These are phyloP conservation scores for Penstemon davidsonii DNA, from an alignment of 257 asterid genomes.

Conservation along the genomic window DNA sequence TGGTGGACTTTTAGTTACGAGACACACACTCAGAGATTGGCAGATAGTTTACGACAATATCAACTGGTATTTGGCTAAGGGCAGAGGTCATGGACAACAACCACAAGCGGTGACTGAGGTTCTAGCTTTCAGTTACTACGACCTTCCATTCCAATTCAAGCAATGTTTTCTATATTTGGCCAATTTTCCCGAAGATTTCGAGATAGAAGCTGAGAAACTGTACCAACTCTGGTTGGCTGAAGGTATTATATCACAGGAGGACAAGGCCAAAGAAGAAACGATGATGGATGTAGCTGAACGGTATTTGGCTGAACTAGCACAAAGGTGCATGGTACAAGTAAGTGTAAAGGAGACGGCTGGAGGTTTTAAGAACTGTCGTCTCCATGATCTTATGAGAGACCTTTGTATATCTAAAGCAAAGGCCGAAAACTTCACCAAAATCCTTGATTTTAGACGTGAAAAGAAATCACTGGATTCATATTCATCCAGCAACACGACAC, in stretches of 20 bases:
- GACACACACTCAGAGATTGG: slow-evolving; percentile 34
- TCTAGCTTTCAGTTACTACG: slow-evolving; percentile 37
- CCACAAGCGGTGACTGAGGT: slow-evolving; percentile 29
- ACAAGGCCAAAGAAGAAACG: slow-evolving; percentile 37
- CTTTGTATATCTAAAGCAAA: slow-evolving; percentile 37
- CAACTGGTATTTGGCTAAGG: slow-evolving; percentile 34
- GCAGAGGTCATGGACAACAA: slow-evolving; percentile 34
- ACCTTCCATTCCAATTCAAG: slow-evolving; percentile 38
- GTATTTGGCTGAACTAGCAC: slow-evolving; percentile 41
- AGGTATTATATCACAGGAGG: slow-evolving; percentile 34
- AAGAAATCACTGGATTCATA: slow-evolving; percentile 10
- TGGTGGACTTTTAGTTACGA: slow-evolving; percentile 34
- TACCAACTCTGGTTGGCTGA: slow-evolving; percentile 45
- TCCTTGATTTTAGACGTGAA: slow-evolving; percentile 29
- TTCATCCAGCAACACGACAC: slow-evolving; percentile 6
- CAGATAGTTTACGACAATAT: slow-evolving; percentile 33
- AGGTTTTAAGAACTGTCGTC: slow-evolving; percentile 38
- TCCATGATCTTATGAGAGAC: slow-evolving; percentile 49
- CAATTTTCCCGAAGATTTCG: slow-evolving; percentile 44
- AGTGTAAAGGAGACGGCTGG: slow-evolving; percentile 41
- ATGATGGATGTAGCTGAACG: slow-evolving; percentile 45
- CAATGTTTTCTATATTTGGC: slow-evolving; percentile 42
- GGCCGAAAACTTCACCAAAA: slow-evolving; percentile 37
- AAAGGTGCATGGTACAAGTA: slow-evolving; percentile 45
- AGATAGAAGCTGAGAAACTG: slow-evolving; percentile 43